Evolutionary conservation across 202 grass and related monocot genomes (phyloP).

Genomic region (Carex sylvatica): DNA sequence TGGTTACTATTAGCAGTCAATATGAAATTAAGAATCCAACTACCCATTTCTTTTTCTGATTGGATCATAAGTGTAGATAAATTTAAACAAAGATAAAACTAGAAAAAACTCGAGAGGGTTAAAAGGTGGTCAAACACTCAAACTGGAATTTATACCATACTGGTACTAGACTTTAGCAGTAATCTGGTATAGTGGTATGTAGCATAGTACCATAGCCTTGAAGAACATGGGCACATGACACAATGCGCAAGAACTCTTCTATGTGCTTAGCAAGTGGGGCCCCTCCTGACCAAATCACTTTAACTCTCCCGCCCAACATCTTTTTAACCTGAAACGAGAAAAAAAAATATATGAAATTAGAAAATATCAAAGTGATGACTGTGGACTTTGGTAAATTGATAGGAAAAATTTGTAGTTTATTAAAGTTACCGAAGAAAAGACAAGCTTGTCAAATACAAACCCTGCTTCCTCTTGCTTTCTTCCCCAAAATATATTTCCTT

Average conservation of each 20-base stretch:
- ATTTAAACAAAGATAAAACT: neutral
- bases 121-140: neutral
- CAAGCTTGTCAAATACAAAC: slow-evolving; percentile 57
- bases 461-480: slow-evolving; percentile 76
- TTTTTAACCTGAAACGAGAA: slow-evolving; percentile 51
- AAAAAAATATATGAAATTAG: neutral
- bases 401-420: neutral
- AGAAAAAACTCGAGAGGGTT: neutral
- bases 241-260: slow-evolving; percentile 72
- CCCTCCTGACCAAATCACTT: slow-evolving; percentile 69
- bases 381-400: neutral
- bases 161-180: neutral
- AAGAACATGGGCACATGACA: slow-evolving; percentile 80
- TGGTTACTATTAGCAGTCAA: neutral
- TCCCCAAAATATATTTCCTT: slow-evolving; percentile 73
- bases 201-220: slow-evolving; percentile 78
- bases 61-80: neutral
- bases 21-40: slow-evolving; percentile 8
- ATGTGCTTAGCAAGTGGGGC: slow-evolving; percentile 73
- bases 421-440: slow-evolving; percentile 68
- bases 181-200: neutral
- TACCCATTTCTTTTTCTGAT: neutral
- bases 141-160: neutral
- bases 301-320: slow-evolving; percentile 55
- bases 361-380: neutral